Percentiles rank a stretch among this genome's conserved stretches.
phyloP scores from a whole-genome alignment of 23 red algal species.

The Cyanidiococcus yangmingshanensis region DNA sequence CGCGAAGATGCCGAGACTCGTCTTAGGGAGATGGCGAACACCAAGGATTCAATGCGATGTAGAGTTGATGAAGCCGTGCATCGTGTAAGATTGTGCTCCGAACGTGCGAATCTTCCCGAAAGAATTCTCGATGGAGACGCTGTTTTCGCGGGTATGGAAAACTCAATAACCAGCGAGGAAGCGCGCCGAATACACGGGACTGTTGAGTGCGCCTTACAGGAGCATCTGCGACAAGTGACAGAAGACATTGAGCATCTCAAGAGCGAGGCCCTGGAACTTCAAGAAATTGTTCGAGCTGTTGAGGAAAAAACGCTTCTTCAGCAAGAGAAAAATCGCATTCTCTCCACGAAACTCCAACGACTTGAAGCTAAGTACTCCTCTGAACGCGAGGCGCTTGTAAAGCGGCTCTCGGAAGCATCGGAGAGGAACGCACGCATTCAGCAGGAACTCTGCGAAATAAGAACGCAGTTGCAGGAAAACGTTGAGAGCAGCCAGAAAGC shows the following conservation, averaged over 20 bases:
- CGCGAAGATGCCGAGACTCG: constrained; percentile 8
- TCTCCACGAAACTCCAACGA: constrained; percentile 23
- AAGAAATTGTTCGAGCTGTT: constrained; percentile 5
- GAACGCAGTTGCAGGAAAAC: not conserved
- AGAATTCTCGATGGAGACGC: not conserved
- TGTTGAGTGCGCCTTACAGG: not conserved
- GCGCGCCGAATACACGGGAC: not conserved
- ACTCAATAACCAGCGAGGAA: constrained; percentile 1
- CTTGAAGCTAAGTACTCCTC: constrained; percentile 18
- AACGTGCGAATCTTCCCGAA: constrained; percentile 1
- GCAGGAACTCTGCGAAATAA: constrained; percentile 10
- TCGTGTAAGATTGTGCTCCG: not conserved
- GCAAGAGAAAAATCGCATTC: constrained; percentile 12
- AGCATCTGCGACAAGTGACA: constrained; percentile 9
- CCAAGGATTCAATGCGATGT: not conserved
- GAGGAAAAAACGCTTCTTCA: constrained; percentile 23
- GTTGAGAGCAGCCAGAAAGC: constrained; percentile 20
- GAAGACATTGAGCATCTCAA: not conserved
- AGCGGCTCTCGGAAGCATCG: not conserved
- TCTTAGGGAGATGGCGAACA: not conserved
- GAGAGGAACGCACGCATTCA: constrained; percentile 5
- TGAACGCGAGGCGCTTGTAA: constrained; percentile 21
- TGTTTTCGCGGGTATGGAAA: not conserved
- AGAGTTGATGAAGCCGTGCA: not conserved
- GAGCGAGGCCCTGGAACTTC: constrained; percentile 19